A percentile compares a stretch with the other conserved stretches of the same genome.
Evolutionary conservation across 2,329 filamentous ascomycete genomes (phyloP).

Genomic region (Exophiala mesophila): DNA sequence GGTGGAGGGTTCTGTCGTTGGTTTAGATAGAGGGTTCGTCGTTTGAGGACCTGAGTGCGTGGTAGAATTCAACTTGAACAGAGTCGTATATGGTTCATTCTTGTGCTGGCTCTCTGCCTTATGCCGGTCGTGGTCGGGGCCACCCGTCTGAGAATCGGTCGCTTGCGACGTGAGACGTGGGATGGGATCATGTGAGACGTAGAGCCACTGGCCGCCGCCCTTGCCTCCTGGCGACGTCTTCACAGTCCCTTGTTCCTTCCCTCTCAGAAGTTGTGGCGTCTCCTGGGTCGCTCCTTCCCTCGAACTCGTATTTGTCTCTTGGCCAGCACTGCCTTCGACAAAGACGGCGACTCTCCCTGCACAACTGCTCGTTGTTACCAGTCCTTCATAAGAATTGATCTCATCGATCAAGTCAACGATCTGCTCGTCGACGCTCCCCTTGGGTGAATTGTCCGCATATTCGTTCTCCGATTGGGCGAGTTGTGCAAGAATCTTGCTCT

Average conservation of each 20-base stretch:
- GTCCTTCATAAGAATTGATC: conserved; percentile 68
- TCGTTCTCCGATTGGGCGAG: conserved; percentile 63
- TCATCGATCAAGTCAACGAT: conserved; percentile 68
- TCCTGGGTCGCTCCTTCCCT: conserved; percentile 10
- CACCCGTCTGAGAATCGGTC: conserved; percentile 2
- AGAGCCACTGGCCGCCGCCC: conserved; percentile 80
- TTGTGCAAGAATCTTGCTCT: conserved; percentile 65
- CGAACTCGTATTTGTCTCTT: conserved; percentile 10
- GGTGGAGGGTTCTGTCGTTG: neutral
- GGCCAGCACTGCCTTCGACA: conserved; percentile 64
- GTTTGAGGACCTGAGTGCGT: neutral
- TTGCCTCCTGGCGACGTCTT: conserved; percentile 68
- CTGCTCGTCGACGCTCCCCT: conserved; percentile 76
- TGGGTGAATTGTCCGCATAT: conserved; percentile 81
- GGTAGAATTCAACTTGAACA: conserved; percentile 21
- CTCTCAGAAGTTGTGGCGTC: conserved; percentile 4
- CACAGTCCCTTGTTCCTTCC: conserved; percentile 1
- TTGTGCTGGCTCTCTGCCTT: neutral
- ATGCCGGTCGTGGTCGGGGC: neutral
- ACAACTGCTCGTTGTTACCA: conserved; percentile 91
- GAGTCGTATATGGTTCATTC: neutral
- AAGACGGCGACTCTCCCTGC: conserved; percentile 84
- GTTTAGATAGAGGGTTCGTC: neutral
- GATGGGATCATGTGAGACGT: conserved; percentile 76
- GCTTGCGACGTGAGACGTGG: conserved; percentile 20